Evolutionary conservation across 495 filamentous ascomycete genomes (phyloP).

Genomic region (Talaromyces stipitatus): DNA sequence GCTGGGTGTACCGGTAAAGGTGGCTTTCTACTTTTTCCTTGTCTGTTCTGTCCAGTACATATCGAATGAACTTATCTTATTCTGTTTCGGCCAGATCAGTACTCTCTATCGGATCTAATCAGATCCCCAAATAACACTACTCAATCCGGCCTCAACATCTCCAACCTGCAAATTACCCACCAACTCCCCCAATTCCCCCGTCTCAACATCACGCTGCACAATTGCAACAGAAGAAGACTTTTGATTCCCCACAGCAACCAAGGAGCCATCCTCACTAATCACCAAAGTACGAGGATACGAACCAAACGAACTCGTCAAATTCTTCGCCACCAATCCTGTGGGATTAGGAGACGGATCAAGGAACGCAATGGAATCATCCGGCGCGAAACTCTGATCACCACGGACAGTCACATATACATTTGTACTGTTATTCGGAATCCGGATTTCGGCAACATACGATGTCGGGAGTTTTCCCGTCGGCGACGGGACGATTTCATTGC

Average conservation of each 20-base stretch:
- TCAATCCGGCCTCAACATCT: slow-evolving; percentile 30
- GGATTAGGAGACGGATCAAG: slow-evolving; percentile 35
- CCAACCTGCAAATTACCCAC: slow-evolving; percentile 35
- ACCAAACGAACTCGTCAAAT: slow-evolving; percentile 50
- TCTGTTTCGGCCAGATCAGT: neutral
- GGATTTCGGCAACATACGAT: slow-evolving; percentile 32
- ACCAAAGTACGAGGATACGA: slow-evolving; percentile 56
- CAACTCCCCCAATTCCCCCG: slow-evolving; percentile 46
- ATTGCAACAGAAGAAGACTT: slow-evolving; percentile 50
- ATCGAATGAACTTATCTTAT: neutral
- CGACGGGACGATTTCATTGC: slow-evolving; percentile 18
- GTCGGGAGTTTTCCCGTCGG: slow-evolving; percentile 17
- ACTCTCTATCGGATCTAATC: neutral
- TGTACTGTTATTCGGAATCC: slow-evolving; percentile 8
- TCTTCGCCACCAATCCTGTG: slow-evolving; percentile 33
- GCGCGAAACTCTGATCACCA: slow-evolving; percentile 26
- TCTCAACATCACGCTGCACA: slow-evolving; percentile 46
- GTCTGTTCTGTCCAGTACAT: neutral
- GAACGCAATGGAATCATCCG: slow-evolving; percentile 27
- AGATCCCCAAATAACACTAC: slow-evolving; percentile 50
- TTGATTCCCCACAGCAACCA: slow-evolving; percentile 58
- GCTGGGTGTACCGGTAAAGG: neutral
- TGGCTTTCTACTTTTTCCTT: neutral
- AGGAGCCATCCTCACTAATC: slow-evolving; percentile 53
- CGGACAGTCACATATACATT: slow-evolving; percentile 37